Base-by-base conservation (phyloP, 768 basidiomycete genomes). In the Pulveroboletus sp. region DNA sequence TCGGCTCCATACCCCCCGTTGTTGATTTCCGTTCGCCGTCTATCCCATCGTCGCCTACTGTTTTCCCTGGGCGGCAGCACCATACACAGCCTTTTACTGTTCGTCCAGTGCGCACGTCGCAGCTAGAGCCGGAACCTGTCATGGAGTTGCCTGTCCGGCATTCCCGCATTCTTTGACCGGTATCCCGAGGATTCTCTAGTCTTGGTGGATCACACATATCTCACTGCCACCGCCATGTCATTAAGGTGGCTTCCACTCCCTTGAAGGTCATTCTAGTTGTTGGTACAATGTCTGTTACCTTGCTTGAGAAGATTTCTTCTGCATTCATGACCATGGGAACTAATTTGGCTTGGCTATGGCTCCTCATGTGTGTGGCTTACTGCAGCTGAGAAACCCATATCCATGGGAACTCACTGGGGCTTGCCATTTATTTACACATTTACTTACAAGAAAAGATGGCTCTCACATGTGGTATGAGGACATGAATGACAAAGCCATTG, bases 101-200 rank as follows among this genome's bases (percentile, higher is more conserved):
- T 27, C 46, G 44, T 41, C 65, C 63, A 5, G 60, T 69, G 37
- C 66, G 67, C 32, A 69, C 62, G 5, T 62, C 58, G 1, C 67
- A 68, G 29, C 51, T 69, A 6, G 68, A 63, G 36, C 67, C 67
- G 14, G 58, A 69, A 42, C 68, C 68, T 32, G 57, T 53, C 3
- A 69, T 68, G 68, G 66, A 68, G 32, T 34, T 68, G 1, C 59
- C 63, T 26, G 49, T 44, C 6, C 59, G 61, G 22, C 50, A 35
- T 36, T 10, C 36, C 11, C 39, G 48, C 10, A 12, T 36, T 7
- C 44, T 16, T 36, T 16, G 9, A 27, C 36, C 27, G 6, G 26
- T 29, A 7, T 29, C 27, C n/a, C n/a, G n/a, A n/a, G n/a, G n/a
- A n/a, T n/a, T n/a, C n/a, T n/a, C n/a, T n/a, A n/a, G n/a, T n/a